Evolutionary conservation across 768 basidiomycete genomes (phyloP), one percentile per base, ranked within the genome.

Genomic region (Tephrocybe rancida): DNA sequence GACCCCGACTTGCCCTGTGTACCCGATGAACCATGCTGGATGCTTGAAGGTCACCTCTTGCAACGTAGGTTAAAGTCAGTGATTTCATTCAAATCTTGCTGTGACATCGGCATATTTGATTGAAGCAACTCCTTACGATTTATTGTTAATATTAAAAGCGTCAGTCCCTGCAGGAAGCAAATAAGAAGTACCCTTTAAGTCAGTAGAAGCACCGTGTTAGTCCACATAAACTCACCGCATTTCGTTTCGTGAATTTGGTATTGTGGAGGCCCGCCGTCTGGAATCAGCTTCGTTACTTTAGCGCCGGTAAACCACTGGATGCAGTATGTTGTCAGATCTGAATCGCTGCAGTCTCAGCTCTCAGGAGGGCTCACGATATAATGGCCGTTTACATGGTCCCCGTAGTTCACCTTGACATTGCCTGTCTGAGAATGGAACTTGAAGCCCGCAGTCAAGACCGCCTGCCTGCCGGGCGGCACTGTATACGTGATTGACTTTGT

Each of bases 361-460:
- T n/a, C n/a, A n/a, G n/a, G 2, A 29, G 35, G 9, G 51, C 56
- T 9, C 37, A 58, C 52, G 34, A 50, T 50, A 24, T 50, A 58
- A 50, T 58, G 56, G 2, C 30, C 56, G 24, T 50, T 37, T 7
- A 58, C 52, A 2, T 48, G 48, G 34, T 43, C 18, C 38, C 56
- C 57, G 26, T 58, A 58, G 29, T 58, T 54, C n/a, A 54, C 41
- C 44, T 58, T 44, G 3, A 58, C 25, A 21, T 48, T 54, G 3
- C 56, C 56, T 25, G 57, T 58, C 43, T 58, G 49, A 11, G 57
- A 58, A 35, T 51, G 48, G 34, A 47, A 54, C 4, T 41, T 58
- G 34, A 25, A 44, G 0, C 57, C 57, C 9, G 49, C 57, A 14
- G 49, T 54, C 25, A 29, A 58, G 1, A 58, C 49, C 3, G 57